A percentile compares a stretch with the other conserved stretches of the same genome.
Evolutionary conservation across 1,284 basidiomycete genomes (phyloP).

Genomic region (Rhodotorula mucilaginosa): DNA sequence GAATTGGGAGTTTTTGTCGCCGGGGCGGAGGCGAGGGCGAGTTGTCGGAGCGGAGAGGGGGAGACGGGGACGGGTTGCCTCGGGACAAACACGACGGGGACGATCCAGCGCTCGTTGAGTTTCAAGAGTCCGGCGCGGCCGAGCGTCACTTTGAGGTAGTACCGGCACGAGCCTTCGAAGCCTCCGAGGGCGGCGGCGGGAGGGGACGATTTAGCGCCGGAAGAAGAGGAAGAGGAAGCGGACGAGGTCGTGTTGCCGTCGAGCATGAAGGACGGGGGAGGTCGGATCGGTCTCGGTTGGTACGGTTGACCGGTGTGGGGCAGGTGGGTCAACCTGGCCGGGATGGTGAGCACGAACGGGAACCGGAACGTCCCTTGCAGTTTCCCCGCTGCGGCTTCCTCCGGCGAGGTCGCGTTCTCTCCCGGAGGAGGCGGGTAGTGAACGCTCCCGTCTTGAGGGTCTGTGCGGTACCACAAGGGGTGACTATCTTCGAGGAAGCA

Average conservation of each 20-base stretch:
- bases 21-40: neutral
- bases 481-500: constrained; percentile 10
- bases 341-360: constrained; percentile 33
- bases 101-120: constrained; percentile 37
- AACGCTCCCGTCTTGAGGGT: neutral
- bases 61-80: constrained; percentile 14
- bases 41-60: constrained; percentile 11
- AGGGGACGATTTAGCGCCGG: neutral
- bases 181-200: constrained; percentile 15
- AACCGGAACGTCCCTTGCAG: constrained; percentile 34
- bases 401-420: constrained; percentile 16
- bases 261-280: constrained; percentile 33
- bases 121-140: constrained; percentile 33
- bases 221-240: neutral
- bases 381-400: constrained; percentile 18
- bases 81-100: constrained; percentile 37
- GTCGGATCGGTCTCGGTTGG: constrained; percentile 5
- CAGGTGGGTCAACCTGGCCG: constrained; percentile 15
- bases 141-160: constrained; percentile 40
- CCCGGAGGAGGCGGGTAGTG: neutral
- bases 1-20: neutral
- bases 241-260: constrained; percentile 1
- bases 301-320: constrained; percentile 2
- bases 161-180: constrained; percentile 28
- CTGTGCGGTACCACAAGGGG: constrained; percentile 18